Base-by-base conservation (phyloP, 2,329 filamentous ascomycete genomes). In the Claviceps maximensis region DNA sequence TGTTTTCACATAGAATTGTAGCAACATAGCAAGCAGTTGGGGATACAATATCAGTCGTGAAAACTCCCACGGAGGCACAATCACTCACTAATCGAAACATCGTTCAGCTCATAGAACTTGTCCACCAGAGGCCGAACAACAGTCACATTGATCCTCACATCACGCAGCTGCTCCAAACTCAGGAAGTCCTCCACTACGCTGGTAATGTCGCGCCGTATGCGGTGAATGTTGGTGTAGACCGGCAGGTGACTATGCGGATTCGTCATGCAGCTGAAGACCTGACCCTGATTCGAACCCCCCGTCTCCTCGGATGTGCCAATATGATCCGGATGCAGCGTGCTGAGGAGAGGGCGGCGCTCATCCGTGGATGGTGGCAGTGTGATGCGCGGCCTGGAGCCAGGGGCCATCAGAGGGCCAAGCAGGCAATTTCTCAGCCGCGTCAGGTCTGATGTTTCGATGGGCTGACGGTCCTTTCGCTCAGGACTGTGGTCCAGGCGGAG, bases 81-180 rank as follows among this genome's bases (percentile, higher is more conserved):
- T 36, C 31, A 61, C 74, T 58, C 69, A 84, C 82, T 77, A 53
- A 90, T 82, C 1, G 87, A 91, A 41, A 90, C 83, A 70, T 93
- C 88, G 55, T 87, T 78, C 54, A 83, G 76, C 60, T 87, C 82
- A 64, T 89, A 93, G 9, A 91, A 77, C 64, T 87, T 85, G 64
- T 93, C 86, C n/a, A 93, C 86, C 27, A 93, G 70, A 1, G 88
- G 88, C 54, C 88, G 79, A 21, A 93, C 83, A 46, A 93, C 83
- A 1, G 84, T 77, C 50, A 87, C 78, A 64, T 93, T 93, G 74
- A 93, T 89, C 54, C 87, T 79, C 53, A 89, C 83, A 65, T 89
- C 86, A 61, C 84, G 80, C 57, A 94, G 72, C 71, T 93, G 87
- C 59, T 89, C 85, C 53, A 86, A 72, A 53, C 81, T 87, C 62